Percentiles rank a stretch among this genome's conserved stretches.
phyloP scores from a whole-genome alignment of 192 early-diverging fungal genomes.

The Pilaira anomala region DNA sequence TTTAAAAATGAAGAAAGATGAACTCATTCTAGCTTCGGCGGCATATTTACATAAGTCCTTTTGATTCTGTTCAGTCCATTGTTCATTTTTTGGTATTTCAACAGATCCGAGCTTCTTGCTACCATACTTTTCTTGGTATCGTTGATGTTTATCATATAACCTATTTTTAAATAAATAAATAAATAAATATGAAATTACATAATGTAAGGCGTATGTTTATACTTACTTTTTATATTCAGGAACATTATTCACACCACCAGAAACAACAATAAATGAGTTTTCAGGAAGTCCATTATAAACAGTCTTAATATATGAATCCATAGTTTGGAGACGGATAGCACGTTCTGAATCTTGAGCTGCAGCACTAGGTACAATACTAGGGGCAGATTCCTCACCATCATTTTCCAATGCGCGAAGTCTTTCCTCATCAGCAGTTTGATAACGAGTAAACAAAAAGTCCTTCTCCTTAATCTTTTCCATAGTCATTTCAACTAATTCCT shows the following conservation, averaged over 20 bases:
- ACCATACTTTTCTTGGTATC: constrained; percentile 28
- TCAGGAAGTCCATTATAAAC: constrained; percentile 35
- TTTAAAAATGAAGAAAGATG: constrained; percentile 2
- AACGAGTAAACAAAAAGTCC: constrained; percentile 16
- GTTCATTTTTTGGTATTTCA: constrained; percentile 32
- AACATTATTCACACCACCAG: constrained; percentile 40
- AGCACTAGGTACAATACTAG: constrained; percentile 11
- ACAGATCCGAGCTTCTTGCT: constrained; percentile 4
- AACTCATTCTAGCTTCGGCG: background rate
- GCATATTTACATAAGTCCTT: constrained; percentile 10
- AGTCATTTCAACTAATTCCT: constrained; percentile 30
- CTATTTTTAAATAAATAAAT: constrained; percentile 7
- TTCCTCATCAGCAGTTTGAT: background rate
- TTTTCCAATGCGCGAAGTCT: background rate
- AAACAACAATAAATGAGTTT: constrained; percentile 37
- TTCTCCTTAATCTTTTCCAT: constrained; percentile 25
- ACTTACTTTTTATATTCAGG: constrained; percentile 27
- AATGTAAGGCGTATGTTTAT: too few relatives aligned
- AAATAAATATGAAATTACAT: background rate
- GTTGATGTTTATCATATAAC: constrained; percentile 35
- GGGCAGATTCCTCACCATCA: constrained; percentile 20
- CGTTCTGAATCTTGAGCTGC: constrained; percentile 12
- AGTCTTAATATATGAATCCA: constrained; percentile 34
- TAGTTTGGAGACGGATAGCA: constrained; percentile 23
- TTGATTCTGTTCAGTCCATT: constrained; percentile 8